Base-by-base conservation (phyloP, 2,329 filamentous ascomycete genomes). In the Hypomyces rosellus region DNA sequence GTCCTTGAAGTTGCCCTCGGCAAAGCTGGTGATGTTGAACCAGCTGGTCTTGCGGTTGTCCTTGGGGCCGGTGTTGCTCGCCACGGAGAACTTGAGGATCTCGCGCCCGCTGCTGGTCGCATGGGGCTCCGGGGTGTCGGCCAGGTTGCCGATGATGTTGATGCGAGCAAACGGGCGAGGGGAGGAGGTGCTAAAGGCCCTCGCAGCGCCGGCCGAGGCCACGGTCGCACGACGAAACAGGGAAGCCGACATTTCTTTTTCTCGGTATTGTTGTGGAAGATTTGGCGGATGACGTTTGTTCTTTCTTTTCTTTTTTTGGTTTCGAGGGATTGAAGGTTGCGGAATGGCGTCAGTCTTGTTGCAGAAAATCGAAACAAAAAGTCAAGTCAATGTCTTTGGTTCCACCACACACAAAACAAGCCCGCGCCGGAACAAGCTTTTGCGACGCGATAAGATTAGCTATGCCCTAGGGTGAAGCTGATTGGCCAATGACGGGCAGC, bases 111-210 rank as follows among this genome's bases (percentile, higher is more conserved):
- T 84, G 61, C 80, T 78, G 44, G 87, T 88, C 52, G 82, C 69
- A 36, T 79, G 76, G 58, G 90, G 63, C 75, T 96, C 91, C 52
- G 93, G 92, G 48, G 82, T 78, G 61, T 83, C 80, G 54, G 81
- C 89, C 46, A 99, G 82, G 69, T 90, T 86, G 64, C 93, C 93
- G 60, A 96, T 79, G 69, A 99, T 76, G 63, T 84, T 86, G 75
- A 99, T 86, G 70, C 85, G 86, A 59, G 93, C 88, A 58, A 93
- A 64, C 55, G 77, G 71, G 55, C 81, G 78, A 45, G 80, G 69
- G 38, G 82, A 73, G 41, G 86, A 84, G 60, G 84, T 83, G 74
- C 83, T 89, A 80, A 96, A 96, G 64, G 84, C 72, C 70, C 89
- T 89, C 60, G 76, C 65, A 55, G 72, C 61, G 51, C 72, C 59